Percentiles rank a stretch among this genome's conserved stretches.
Evolutionary conservation across 495 filamentous ascomycete genomes (phyloP).

Genomic region (Neurospora pannonica): DNA sequence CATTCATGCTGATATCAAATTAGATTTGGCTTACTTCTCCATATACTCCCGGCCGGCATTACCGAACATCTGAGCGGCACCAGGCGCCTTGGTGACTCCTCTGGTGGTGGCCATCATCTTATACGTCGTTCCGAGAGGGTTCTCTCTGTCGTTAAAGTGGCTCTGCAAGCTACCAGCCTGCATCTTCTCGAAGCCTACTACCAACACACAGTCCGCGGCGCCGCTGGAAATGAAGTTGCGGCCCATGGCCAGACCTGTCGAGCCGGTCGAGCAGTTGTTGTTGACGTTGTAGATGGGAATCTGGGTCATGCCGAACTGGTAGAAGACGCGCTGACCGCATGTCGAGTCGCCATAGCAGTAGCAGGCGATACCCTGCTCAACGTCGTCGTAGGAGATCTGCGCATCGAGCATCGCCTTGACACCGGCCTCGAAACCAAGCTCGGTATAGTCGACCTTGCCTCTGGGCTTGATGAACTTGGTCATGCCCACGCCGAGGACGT

Average conservation of each 20-base stretch:
- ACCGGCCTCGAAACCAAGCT: conserved; percentile 90
- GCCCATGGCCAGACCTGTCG: conserved; percentile 78
- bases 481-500: conserved; percentile 95
- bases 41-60: conserved; percentile 94
- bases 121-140: conserved; percentile 60
- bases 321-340: conserved; percentile 94
- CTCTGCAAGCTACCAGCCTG: conserved; percentile 73
- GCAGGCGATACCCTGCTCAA: conserved; percentile 92
- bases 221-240: conserved; percentile 71
- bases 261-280: conserved; percentile 96
- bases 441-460: conserved; percentile 80
- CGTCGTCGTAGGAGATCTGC: conserved; percentile 91
- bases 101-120: conserved; percentile 76
- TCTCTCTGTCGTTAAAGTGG: conserved; percentile 70
- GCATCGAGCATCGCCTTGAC: conserved; percentile 95
- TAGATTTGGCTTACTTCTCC: conserved; percentile 57
- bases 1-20: background rate
- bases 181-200: conserved; percentile 98
- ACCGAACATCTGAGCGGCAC: conserved; percentile 88
- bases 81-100: conserved; percentile 70
- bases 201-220: conserved; percentile 74
- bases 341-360: conserved; percentile 96
- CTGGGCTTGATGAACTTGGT: conserved; percentile 98
- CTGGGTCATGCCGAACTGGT: conserved; percentile 94
- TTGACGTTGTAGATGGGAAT: conserved; percentile 97